These are phyloP conservation scores for Cladosporium sp. DNA, from an alignment of 2,329 filamentous ascomycete genomes.

Conservation along the genomic window DNA sequence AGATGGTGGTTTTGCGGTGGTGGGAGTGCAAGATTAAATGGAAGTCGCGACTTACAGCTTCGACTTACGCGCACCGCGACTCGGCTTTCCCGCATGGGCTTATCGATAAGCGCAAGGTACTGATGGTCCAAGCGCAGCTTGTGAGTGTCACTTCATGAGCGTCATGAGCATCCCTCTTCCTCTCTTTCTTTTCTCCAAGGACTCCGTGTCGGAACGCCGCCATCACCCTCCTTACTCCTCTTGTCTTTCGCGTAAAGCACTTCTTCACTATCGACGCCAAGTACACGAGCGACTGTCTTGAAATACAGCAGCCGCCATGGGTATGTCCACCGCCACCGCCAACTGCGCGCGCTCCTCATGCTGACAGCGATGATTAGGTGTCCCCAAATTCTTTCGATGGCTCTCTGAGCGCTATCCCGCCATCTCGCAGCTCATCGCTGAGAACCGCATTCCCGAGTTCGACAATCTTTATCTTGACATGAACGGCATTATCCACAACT, in stretches of 20 bases:
- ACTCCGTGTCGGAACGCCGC: slow-evolving; percentile 35
- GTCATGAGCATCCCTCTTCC: not conserved
- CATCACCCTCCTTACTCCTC: slow-evolving; percentile 18
- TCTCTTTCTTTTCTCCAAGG: slow-evolving; percentile 29
- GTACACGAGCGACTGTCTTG: slow-evolving; percentile 20
- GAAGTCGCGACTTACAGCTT: not conserved
- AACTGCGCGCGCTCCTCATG: slow-evolving; percentile 14
- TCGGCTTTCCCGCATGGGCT: not conserved
- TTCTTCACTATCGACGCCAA: slow-evolving; percentile 3
- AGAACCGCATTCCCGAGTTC: slow-evolving; percentile 98
- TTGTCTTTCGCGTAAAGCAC: slow-evolving; percentile 11
- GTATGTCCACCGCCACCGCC: slow-evolving; percentile 14
- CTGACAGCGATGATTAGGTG: slow-evolving; percentile 53
- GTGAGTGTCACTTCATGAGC: not conserved
- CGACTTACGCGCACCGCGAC: not conserved
- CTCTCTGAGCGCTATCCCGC: slow-evolving; percentile 98
- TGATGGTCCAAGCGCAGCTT: too few relatives aligned
- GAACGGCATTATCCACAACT: slow-evolving; percentile 99
- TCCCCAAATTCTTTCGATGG: slow-evolving; percentile 97
- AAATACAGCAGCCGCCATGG: slow-evolving; percentile 26
- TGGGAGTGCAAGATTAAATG: too few relatives aligned
- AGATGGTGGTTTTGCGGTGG: too few relatives aligned
- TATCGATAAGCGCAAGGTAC: not conserved
- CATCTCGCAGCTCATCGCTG: slow-evolving; percentile 96
- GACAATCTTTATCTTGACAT: slow-evolving; percentile 96